Base-by-base conservation (phyloP, 257 asterid species). In the Nicotiana paniculata region DNA sequence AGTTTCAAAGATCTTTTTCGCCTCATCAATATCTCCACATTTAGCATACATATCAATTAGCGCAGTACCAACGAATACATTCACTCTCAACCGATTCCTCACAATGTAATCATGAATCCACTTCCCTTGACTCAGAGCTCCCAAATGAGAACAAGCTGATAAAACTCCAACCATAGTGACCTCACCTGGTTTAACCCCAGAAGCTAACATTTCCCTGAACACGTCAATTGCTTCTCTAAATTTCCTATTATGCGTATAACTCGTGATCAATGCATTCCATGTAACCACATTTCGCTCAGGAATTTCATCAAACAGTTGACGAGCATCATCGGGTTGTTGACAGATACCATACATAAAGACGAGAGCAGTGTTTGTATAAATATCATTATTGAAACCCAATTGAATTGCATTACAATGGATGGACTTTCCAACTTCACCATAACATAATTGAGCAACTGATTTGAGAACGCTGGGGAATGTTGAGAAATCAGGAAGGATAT, bases 251-350 rank as follows among this genome's bases (percentile, higher is more conserved):
- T 87, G 89, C 39, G 83, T 83, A 72, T 87, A 87, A 39, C 86
- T 81, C 15, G 86, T 84, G 48, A 87, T 87, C 82, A 87, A 82
- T 0, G 88, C 74, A 84, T 83, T 86, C 89, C 89, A 86, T 3
- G 85, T 65, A 82, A 86, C 87, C 5, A 79, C 72, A 79, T 81
- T 85, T 64, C 80, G 74, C 0, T 77, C 58, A 1, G 88, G 86
- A 85, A 77, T 87, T 81, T 78, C 82, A 72, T 85, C 85, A 24
- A 85, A 87, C 77, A 85, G 16, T 46, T 74, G 83, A 43, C 80
- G 84, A 9, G 90, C 86, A n/a, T 32, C 53, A 6, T n/a, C 13
- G 1, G 82, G 21, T 26, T 81, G 76, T 33, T 83, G 77, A 39
- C 51, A 66, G 0, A 48, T 43, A 0, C 78, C 62, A n/a, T 81